Evolutionary conservation across 1,139 yeast species (phyloP), one percentile per base, ranked within the genome.

Genomic region (Zygoascus sp.): DNA sequence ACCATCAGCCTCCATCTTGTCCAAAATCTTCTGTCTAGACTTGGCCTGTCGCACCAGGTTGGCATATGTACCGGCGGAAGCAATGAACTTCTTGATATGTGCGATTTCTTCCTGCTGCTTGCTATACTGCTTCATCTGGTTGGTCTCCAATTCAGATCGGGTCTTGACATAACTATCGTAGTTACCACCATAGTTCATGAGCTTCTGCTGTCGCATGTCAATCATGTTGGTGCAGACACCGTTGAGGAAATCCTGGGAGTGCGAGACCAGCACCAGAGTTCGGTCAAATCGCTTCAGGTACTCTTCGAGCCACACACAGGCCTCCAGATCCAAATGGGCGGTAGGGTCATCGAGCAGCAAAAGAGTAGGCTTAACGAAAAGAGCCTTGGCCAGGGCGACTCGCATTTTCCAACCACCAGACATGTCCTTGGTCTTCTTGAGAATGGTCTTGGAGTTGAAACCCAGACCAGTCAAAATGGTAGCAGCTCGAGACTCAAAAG

Each of bases 1-100:
- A 66, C 98, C 99, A 68, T 92, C 98, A 59, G 98, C 98, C 74
- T 92, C 98, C 98, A 92, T 94, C 82, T 94, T 94, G 73, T 92
- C 98, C 71, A 92, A 79, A 67, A 92, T 94, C 83, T 94, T 92
- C 79, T 94, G 98, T 75, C 97, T 88, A 41, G 98, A 92, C 73
- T 92, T 92, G 55, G 99, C 99, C 75, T 92, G 98, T 71, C 86
- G 87, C 51, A 94, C 98, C 77, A 92, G 79, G 74, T 94, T 94
- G 54, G 99, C 98, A 74, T 92, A 94, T 52, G 98, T 94, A 90
- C 99, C 98, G 54, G 98, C 98, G 59, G 96, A 86, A 46, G 98
- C 98, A 74, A 92, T 94, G 68, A 92, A 92, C 75, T 92, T 92
- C 79, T 92, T 94, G 72, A 94, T 94, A 72, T 92, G 98, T 40